Percentiles rank a stretch among this genome's conserved stretches.
Conservation (phyloP, 352 stramenopile genomes). For the Globisporangium nodosum region DNA sequence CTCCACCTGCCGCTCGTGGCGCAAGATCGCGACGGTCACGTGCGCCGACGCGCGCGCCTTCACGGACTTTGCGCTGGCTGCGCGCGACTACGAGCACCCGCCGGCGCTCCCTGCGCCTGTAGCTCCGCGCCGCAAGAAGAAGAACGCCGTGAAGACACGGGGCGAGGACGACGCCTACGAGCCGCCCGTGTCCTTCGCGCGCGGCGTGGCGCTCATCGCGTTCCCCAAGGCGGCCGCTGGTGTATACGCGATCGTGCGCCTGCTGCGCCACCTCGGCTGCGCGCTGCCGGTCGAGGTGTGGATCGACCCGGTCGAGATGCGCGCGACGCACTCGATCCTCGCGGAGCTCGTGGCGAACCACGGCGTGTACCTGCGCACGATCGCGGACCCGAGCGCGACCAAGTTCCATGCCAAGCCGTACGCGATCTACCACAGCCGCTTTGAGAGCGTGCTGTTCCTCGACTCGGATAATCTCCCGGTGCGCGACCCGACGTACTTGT, state of each 20-base stretch:
- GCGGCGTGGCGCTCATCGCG: constrained; percentile 64
- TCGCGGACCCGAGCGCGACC: constrained; percentile 51
- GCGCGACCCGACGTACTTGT: constrained; percentile 78
- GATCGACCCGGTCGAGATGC: constrained; percentile 53
- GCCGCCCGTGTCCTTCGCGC: constrained; percentile 9
- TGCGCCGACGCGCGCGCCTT: constrained; percentile 57
- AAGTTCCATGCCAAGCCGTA: constrained; percentile 81
- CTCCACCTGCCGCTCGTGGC: constrained; percentile 67
- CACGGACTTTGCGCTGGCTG: constrained; percentile 56
- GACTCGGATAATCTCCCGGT: constrained; percentile 81
- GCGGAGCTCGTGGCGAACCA: constrained; percentile 45
- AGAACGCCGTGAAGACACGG: neutral
- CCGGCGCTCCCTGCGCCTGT: constrained; percentile 11
- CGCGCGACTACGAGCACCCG: constrained; percentile 35
- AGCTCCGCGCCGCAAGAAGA: neutral
- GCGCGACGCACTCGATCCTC: constrained; percentile 45
- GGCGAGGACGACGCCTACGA: neutral
- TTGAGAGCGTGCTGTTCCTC: constrained; percentile 74
- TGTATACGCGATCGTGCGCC: constrained; percentile 63
- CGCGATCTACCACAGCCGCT: constrained; percentile 65
- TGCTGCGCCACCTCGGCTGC: constrained; percentile 42
- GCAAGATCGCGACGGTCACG: constrained; percentile 41
- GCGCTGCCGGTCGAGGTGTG: constrained; percentile 46
- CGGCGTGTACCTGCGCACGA: constrained; percentile 49
- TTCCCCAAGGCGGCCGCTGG: constrained; percentile 65